Base-by-base conservation (phyloP, 2,329 filamentous ascomycete genomes). In the Aureobasidium sp. region DNA sequence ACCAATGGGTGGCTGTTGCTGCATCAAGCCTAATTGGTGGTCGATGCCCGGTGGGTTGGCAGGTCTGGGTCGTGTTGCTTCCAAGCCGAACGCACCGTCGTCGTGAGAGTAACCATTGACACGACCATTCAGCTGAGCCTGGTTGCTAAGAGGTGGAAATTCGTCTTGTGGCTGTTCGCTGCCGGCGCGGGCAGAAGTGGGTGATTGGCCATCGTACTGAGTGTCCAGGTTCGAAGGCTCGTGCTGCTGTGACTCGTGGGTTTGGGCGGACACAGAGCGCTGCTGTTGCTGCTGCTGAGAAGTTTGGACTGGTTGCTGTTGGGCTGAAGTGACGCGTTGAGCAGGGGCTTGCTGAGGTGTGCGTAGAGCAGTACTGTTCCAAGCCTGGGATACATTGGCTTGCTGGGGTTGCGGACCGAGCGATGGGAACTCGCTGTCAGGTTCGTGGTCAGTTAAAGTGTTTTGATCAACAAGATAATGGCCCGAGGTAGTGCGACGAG, bases 391-490 rank as follows among this genome's bases (percentile, higher is more conserved):
- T 77, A 50, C 78, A 74, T 53, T 79, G 62, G 78, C 81, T 61
- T 79, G 80, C 61, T 81, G 78, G 65, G 81, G 76, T 69, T 84
- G 81, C 36, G 82, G 77, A 21, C 79, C 81, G 67, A 86, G 73
- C 11, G 82, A 83, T 50, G 84, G 84, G 62, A 86, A 86, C 69
- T 86, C 84, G 69, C 84, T 86, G 64, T 54, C n/a, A 50, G 63
- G 67, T 54, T 59, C 42, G 60, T 64, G 59, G 63, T 70, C 63
- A 71, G 70, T 62, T 10, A 34, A 9, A 29, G 10, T 50, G 37
- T n/a, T 37, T 36, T 52, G 41, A 10, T 29, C 45, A 34, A 48
- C 45, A 21, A 54, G 2, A 30, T 30, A 54, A 3, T 30, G 41
- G 30, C 48, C 49, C 30, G 48, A 54, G 5, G n/a, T 10, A 32